Evolutionary conservation across 768 basidiomycete species (phyloP), one percentile per base, ranked within the genome.

Genomic region (Obba rivulosa): DNA sequence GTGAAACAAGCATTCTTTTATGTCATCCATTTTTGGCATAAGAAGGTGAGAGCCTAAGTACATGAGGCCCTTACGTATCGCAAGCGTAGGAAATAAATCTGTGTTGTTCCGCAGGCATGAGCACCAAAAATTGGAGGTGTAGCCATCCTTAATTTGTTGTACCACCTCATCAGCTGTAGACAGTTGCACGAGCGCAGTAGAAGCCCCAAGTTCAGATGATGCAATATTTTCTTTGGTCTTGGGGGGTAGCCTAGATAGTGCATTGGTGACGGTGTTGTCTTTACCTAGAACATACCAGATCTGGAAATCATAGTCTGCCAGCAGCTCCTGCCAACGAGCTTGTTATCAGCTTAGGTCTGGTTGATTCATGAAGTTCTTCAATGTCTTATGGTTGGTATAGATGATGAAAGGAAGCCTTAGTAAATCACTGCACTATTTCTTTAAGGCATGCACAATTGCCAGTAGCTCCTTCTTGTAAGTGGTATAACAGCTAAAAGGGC

Each of bases 231-330:
- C n/a, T n/a, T 37, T 2, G 35, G 23, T 13, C 24, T 36, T 45
- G 20, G 53, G 46, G 23, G 34, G 49, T 41, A 68, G 21, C 25
- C 66, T 54, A 0, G 72, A 77, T 4, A 78, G 54, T 0, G 71
- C 66, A 56, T 78, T 72, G 0, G 69, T 64, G 0, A 70, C 50
- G 0, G 63, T 54, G 50, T 79, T 76, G 3, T 68, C 62, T 1
- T 56, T 53, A 0, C 75, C 75, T 0, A 56, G 43, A 60, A 77
- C 48, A 44, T 74, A 74, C 5, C 46, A 41, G 21, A 73, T 65
- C 0, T 52, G 36, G 34, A 57, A 56, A 34, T 75, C 64, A 46
- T 71, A 77, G 14, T 66, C 53, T 0, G 54, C 45, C 1, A 78
- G 48, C 13, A 67, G 64, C 46, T 74, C 62, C 2, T 68, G 17